Base-by-base conservation (phyloP, 768 basidiomycete species). In the Crepidotus variabilis region DNA sequence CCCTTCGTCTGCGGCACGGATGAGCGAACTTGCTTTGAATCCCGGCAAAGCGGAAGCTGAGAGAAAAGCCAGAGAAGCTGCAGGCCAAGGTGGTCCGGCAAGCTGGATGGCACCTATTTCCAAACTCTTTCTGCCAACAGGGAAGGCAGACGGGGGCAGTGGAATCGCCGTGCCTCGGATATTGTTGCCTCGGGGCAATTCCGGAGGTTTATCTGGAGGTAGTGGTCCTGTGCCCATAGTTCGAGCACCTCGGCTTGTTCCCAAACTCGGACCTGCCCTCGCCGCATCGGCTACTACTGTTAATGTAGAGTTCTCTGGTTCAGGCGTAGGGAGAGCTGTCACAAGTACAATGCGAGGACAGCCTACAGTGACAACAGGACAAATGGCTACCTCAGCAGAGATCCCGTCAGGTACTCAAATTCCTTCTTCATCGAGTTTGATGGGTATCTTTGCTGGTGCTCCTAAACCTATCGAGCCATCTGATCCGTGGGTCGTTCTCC, bases 371-470 rank as follows among this genome's bases (percentile, higher is more conserved):
- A 35, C 35, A 13, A 54, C 51, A 10, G 47, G 59, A 2, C 47
- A 48, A 11, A 43, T n/a, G n/a, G n/a, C n/a, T n/a, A n/a, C n/a
- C n/a, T n/a, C 58, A 3, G 58, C 57, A 13, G 49, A 57, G 13
- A 59, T 60, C 21, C 22, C 52, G 6, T 60, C 60, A 21, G 32
- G 47, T 11, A 56, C 58, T 45, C 55, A 58, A 33, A 33, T 58
- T 20, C 56, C 63, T 4, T 51, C 63, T 8, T 57, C 50, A 45
- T 47, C 58, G 22, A 78, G 73, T 52, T 72, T 95, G 23, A 89
- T 92, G 82, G 87, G 84, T 33, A 97, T 99, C 60, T 98, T 98
- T 64, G 96, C 94, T 0, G 96, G 96, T 35, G 94, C 93, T 2
- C 87, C 88, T 23, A 74, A 74, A 33, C 69, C 72, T 24, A 68